Base-by-base conservation (phyloP, 179 eudicot species). In the Amaranthus tricolor region DNA sequence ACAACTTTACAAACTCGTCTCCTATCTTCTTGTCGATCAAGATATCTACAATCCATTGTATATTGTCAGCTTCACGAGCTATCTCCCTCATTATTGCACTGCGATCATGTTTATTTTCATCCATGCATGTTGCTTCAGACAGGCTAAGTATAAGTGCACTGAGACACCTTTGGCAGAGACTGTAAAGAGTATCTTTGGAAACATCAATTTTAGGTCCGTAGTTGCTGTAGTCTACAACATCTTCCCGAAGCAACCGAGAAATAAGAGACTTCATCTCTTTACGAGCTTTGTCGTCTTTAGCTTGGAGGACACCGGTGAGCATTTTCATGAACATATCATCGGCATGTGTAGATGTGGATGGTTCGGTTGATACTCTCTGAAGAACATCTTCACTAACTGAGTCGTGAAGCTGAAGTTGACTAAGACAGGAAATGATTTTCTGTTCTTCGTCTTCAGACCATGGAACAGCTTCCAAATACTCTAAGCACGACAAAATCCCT, bases 371-470 rank as follows among this genome's bases (percentile, higher is more conserved):
- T 55, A 94, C 91, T 84, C 98, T 86, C 79, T 89, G 92, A 71
- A 94, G 86, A 21, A 94, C 92, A 15, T 82, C 82, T 48, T 83
- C 75, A 49, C 82, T 82, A 47, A 73, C 71, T 11, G 83, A 79
- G 68, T 79, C 78, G 9, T 81, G 83, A 68, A 90, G 92, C 78
- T 88, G 91, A 65, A 94, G 96, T 77, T 92, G 82, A 76, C 72
- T 79, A 44, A 94, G 91, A 69, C 88, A 84, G 48, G 91, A 80
- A 50, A 89, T 74, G 7, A 94, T 87, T 60, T 77, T 89, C 74
- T 87, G 96, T 83, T 94, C 97, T 73, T 94, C 98, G 19, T 87
- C 89, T 61, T 87, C 94, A 31, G 98, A 84, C 98, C 98, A 94
- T 31, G 98, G 98, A 65, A 88, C 88, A 15, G 97, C 94, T 71